phyloP scores from a whole-genome alignment of 805 yeast genomes.

The Myxozyma geophila region DNA sequence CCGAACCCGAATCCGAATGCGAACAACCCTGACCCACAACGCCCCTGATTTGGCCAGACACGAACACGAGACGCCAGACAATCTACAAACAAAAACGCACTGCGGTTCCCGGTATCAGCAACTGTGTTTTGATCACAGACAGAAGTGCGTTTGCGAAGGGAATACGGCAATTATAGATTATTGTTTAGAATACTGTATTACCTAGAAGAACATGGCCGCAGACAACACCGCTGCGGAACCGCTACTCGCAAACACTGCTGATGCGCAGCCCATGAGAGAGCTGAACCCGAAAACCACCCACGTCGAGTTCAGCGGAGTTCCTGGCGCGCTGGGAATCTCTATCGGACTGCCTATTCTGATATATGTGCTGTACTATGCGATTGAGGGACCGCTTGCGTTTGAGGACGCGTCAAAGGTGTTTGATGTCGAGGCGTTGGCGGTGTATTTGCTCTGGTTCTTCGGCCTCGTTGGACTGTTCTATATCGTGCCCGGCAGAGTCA shows the following conservation, averaged over 20 bases:
- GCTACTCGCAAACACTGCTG: neutral
- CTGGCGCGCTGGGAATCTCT: slow-evolving; percentile 73
- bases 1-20: slow-evolving; percentile 4
- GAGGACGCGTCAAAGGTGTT: slow-evolving; percentile 26
- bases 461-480: slow-evolving; percentile 66
- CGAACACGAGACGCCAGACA: neutral
- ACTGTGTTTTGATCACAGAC: no score
- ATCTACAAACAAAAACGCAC: neutral
- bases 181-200: neutral
- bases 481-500: slow-evolving; percentile 64
- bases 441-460: slow-evolving; percentile 74
- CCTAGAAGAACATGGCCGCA: neutral
- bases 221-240: slow-evolving; percentile 18
- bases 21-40: slow-evolving; percentile 8
- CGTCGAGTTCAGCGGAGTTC: slow-evolving; percentile 75
- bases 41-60: neutral
- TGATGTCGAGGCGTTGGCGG: slow-evolving; percentile 54
- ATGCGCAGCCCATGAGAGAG: neutral
- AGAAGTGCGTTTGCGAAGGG: no score
- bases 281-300: slow-evolving; percentile 72
- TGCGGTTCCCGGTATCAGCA: no score
- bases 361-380: slow-evolving; percentile 60
- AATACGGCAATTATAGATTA: no score
- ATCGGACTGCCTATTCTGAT: slow-evolving; percentile 69
- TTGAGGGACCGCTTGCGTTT: slow-evolving; percentile 55